phyloP scores from a whole-genome alignment of 352 stramenopile species.

The Phytophthora colocasiae region DNA sequence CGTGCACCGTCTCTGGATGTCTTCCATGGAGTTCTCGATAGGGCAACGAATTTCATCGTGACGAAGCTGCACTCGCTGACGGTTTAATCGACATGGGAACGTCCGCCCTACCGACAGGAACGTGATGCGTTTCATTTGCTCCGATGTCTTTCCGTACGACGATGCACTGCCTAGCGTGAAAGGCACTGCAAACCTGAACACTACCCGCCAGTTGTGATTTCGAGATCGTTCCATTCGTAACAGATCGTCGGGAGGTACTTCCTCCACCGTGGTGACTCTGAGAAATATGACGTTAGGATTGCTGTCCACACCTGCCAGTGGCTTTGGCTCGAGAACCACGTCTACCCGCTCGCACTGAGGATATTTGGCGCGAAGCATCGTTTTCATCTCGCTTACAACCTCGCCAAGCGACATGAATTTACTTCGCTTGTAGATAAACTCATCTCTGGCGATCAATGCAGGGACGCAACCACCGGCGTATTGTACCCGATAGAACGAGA shows the following conservation, averaged over 20 bases:
- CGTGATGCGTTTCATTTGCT: conserved; percentile 80
- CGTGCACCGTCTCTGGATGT: conserved; percentile 70
- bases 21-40: conserved; percentile 81
- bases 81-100: conserved; percentile 63
- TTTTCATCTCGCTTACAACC: conserved; percentile 71
- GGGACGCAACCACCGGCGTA: conserved; percentile 65
- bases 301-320: conserved; percentile 40
- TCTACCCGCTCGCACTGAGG: conserved; percentile 66
- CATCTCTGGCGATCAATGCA: conserved; percentile 41
- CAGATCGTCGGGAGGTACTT: conserved; percentile 26
- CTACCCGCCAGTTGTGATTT: conserved; percentile 17
- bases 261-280: conserved; percentile 52
- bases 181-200: conserved; percentile 61
- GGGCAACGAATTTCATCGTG: conserved; percentile 64
- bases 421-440: conserved; percentile 82
- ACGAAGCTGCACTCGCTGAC: conserved; percentile 48
- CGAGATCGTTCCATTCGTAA: conserved; percentile 14
- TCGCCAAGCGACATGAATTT: conserved; percentile 73
- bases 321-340: conserved; percentile 61
- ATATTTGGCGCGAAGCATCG: conserved; percentile 58
- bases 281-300: conserved; percentile 72
- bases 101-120: conserved; percentile 44
- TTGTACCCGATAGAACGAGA: conserved; percentile 66
- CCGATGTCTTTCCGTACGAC: conserved; percentile 65
- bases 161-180: conserved; percentile 49